These are phyloP conservation scores for Backusella circina DNA, from an alignment of 192 early-diverging fungal species.

Conservation along the genomic window DNA sequence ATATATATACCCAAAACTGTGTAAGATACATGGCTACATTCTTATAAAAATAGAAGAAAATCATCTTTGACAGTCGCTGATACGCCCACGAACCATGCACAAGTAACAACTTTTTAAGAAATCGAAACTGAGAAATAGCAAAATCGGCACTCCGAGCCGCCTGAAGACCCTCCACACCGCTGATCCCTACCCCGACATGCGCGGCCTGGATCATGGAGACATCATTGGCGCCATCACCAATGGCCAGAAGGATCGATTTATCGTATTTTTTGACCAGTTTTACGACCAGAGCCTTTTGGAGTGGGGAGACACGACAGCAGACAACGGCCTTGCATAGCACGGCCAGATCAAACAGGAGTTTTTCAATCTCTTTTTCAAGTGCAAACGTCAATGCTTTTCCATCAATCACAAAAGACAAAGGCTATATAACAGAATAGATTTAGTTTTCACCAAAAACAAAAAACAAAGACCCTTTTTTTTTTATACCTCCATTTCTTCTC, in stretches of 20 bases:
- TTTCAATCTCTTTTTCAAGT: slow-evolving; percentile 80
- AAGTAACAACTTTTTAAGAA: slow-evolving; percentile 88
- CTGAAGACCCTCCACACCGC: slow-evolving; percentile 94
- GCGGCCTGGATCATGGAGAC: slow-evolving; percentile 99
- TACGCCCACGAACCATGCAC: slow-evolving; percentile 99
- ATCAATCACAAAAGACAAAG: slow-evolving; percentile 92
- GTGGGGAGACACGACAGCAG: slow-evolving; percentile 96
- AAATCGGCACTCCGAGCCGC: slow-evolving; percentile 97
- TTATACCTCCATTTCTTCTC: slow-evolving; percentile 6
- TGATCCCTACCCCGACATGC: slow-evolving; percentile 97
- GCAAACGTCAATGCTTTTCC: slow-evolving; percentile 92
- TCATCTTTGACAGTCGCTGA: slow-evolving; percentile 90
- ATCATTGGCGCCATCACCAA: slow-evolving; percentile 99
- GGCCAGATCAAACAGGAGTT: slow-evolving; percentile 84
- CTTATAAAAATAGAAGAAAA: slow-evolving; percentile 99
- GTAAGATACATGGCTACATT: slow-evolving; percentile 98
- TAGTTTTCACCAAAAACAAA: not conserved
- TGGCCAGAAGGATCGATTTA: slow-evolving; percentile 88
- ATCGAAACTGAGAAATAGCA: slow-evolving; percentile 97
- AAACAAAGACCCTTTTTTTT: too few relatives aligned
- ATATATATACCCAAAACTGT: slow-evolving; percentile 96
- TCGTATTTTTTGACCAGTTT: slow-evolving; percentile 94
- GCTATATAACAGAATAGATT: slow-evolving; percentile 17
- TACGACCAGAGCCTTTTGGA: slow-evolving; percentile 98
- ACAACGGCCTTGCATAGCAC: slow-evolving; percentile 92